Evolutionary conservation across 1,284 basidiomycete species (phyloP), one percentile per base, ranked within the genome.

Genomic region (Rhodotorula sp.): DNA sequence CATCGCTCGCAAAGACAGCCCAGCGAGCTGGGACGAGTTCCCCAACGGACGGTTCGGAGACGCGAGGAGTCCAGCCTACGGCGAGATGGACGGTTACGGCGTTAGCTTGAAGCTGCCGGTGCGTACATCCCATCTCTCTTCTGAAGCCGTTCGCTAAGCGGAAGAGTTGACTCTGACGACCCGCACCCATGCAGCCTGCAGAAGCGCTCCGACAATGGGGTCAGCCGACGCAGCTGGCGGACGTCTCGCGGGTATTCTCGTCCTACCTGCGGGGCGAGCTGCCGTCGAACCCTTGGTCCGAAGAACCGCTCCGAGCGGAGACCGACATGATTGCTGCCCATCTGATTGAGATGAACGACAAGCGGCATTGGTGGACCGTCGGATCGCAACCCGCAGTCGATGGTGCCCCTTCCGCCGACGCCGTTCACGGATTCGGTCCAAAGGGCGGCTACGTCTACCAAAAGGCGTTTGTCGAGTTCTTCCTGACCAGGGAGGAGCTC

Each of bases 1-100:
- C 7, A 63, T 69, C 15, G 51, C 67, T 34, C 60, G 75, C 31
- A 72, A 81, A 79, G 66, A 82, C 79, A 65, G 80, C 79, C 75
- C 78, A 67, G 69, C 77, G 26, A 78, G 72, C 79, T 99, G 96
- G 96, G 96, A 99, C 82, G 97, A 99, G 83, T 99, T 96, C 82
- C 96, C 96, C 60, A 99, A 99, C 81, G 97, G 96, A 76, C 91
- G 96, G 75, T 99, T 97, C 80, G 97, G 96, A 78, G 96, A 99
- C 82, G 90, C 95, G 20, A 88, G 96, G 54, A 92, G 90, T 85
- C 96, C 96, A 31, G 97, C 97, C 3, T 99, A 97, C 78, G 96
- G 96, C 79, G 97, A 99, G 83, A 85, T 98, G 69, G 96, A 99
- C 79, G 95, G 94, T 5, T 98, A 96, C 81, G 86, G 86, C 58